A percentile compares a stretch with the other conserved stretches of the same genome.
These are phyloP conservation scores for Fusarium burgessii DNA, from an alignment of 2,329 filamentous ascomycete species.

Conservation along the genomic window DNA sequence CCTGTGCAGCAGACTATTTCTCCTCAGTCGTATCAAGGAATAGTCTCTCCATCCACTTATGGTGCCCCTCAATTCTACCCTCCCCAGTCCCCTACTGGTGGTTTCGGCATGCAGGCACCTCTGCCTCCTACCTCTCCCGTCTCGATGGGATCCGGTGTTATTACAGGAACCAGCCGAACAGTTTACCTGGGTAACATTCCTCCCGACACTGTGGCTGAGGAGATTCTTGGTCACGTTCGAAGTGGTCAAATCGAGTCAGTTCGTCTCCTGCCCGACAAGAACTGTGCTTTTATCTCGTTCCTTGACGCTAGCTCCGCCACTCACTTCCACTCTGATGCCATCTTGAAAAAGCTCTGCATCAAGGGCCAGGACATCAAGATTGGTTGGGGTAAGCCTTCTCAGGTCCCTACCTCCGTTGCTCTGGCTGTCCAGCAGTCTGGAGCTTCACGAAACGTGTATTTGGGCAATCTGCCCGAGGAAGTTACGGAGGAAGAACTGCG, in stretches of 20 bases:
- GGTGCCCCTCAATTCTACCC: slow-evolving; percentile 86
- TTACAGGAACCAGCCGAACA: slow-evolving; percentile 92
- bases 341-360: slow-evolving; percentile 99
- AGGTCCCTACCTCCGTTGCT: slow-evolving; percentile 97
- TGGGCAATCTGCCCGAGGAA: slow-evolving; percentile 93
- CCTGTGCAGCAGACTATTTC: slow-evolving; percentile 83
- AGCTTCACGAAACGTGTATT: slow-evolving; percentile 95
- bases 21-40: slow-evolving; percentile 83
- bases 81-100: slow-evolving; percentile 87
- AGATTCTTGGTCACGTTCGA: slow-evolving; percentile 94
- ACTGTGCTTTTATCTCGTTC: slow-evolving; percentile 99
- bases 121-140: slow-evolving; percentile 79
- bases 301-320: slow-evolving; percentile 97
- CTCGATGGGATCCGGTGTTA: slow-evolving; percentile 80
- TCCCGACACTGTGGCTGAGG: slow-evolving; percentile 95
- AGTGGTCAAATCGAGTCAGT: slow-evolving; percentile 99
- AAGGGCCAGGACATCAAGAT: slow-evolving; percentile 99
- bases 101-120: slow-evolving; percentile 70
- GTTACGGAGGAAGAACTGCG: slow-evolving; percentile 91
- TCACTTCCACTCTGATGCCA: slow-evolving; percentile 99
- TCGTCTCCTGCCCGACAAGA: slow-evolving; percentile 95
- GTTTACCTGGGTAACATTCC: slow-evolving; percentile 99
- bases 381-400: slow-evolving; percentile 98
- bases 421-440: slow-evolving; percentile 97
- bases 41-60: slow-evolving; percentile 88